A percentile compares a stretch with the other conserved stretches of the same genome.
These are phyloP conservation scores for cucumber (Cucumis sativus) DNA, from an alignment of 306 rosid species.

Conservation along the genomic window Cucumber_9930_V3 NC_026660.2:24203001-24203500, in stretches of 20 bases:
- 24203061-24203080: background rate
- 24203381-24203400: background rate
- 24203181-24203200: slow-evolving; percentile 20
- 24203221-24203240: slow-evolving; percentile 32
- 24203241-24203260: slow-evolving; percentile 30
- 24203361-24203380: background rate
- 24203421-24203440: slow-evolving; percentile 77
- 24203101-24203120: slow-evolving; percentile 44
- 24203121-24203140: slow-evolving; percentile 21
- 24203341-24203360: slow-evolving; percentile 10
- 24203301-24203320: slow-evolving; percentile 37
- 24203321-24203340: slow-evolving; percentile 86
- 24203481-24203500: slow-evolving; percentile 58
- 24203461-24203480: slow-evolving; percentile 81
- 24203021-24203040: background rate
- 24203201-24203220: slow-evolving; percentile 47
- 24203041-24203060: background rate
- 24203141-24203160: slow-evolving; percentile 29
- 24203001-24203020: background rate
- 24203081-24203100: slow-evolving; percentile 4
- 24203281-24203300: slow-evolving; percentile 17
- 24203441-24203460: slow-evolving; percentile 95
- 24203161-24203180: slow-evolving; percentile 29
- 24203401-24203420: background rate
- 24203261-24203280: slow-evolving; percentile 44